Conservation (phyloP, 2,329 filamentous ascomycete species). For the Zopfia rhizophila region DNA sequence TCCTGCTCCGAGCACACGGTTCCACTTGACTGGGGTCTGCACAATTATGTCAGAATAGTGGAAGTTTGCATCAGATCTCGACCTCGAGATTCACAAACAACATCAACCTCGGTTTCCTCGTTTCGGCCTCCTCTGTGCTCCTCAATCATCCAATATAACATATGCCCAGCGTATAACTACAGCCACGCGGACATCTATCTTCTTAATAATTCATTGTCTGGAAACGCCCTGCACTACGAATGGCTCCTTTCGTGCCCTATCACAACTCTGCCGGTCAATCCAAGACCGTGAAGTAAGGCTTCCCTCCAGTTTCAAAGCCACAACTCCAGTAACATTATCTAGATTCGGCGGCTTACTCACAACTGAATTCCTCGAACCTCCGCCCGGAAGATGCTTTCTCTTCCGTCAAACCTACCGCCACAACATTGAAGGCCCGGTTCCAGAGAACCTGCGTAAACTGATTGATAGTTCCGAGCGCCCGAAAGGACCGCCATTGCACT, state of each 20-base stretch:
- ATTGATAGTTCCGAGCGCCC: slow-evolving; percentile 16
- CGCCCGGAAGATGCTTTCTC: slow-evolving; percentile 35
- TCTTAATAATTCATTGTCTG: too few species aligned
- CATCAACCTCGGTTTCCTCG: too few species aligned
- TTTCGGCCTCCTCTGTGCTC: too few species aligned
- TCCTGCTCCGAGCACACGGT: too few species aligned
- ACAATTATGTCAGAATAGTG: too few species aligned
- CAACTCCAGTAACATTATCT: not conserved
- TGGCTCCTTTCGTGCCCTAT: slow-evolving; percentile 10
- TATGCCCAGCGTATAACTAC: too few species aligned
- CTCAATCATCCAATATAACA: too few species aligned
- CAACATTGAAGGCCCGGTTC: slow-evolving; percentile 20
- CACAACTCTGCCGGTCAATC: slow-evolving; percentile 7
- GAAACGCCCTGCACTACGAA: too few species aligned
- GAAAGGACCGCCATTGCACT: slow-evolving; percentile 42
- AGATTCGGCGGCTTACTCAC: slow-evolving; percentile 34
- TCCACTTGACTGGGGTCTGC: too few species aligned
- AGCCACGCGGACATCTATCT: too few species aligned
- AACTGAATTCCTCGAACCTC: slow-evolving; percentile 39
- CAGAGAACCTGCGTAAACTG: slow-evolving; percentile 23
- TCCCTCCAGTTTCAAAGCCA: not conserved
- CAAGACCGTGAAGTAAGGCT: slow-evolving; percentile 4
- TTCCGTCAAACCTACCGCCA: slow-evolving; percentile 37
- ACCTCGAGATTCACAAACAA: too few species aligned
- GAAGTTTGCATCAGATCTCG: too few species aligned